Conservation (phyloP, 2,329 filamentous ascomycete species). For the Neopestalotiopsis sp. region DNA sequence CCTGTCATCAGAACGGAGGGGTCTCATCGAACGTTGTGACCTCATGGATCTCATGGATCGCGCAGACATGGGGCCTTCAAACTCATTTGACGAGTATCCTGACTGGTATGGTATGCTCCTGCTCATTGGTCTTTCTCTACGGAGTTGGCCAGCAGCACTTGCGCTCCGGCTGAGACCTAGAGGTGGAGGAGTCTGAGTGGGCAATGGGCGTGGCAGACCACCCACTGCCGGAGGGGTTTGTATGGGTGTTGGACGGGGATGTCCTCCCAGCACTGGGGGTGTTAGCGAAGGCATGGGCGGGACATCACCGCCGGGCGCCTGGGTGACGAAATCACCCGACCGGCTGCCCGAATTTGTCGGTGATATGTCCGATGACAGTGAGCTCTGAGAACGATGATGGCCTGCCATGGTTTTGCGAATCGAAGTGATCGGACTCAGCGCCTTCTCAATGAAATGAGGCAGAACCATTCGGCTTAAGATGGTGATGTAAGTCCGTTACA, state of each 20-base stretch:
- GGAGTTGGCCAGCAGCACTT: not conserved
- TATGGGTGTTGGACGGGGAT: not conserved
- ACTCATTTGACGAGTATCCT: slow-evolving; percentile 12
- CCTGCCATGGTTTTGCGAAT: not conserved
- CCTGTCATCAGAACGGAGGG: slow-evolving; percentile 12
- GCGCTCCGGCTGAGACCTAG: not conserved
- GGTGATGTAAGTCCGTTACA: not conserved
- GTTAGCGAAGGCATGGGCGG: not conserved
- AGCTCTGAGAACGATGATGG: not conserved
- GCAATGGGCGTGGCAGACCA: not conserved
- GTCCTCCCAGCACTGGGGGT: not conserved
- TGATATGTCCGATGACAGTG: not conserved
- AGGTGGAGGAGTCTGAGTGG: not conserved
- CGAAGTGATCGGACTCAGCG: not conserved
- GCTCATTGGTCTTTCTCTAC: slow-evolving; percentile 3
- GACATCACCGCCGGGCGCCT: not conserved
- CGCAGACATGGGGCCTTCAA: slow-evolving; percentile 7
- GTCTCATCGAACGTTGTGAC: slow-evolving; percentile 5
- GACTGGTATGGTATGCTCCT: not conserved
- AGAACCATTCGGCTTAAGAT: not conserved
- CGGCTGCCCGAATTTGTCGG: not conserved
- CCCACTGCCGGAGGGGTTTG: not conserved
- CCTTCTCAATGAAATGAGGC: not conserved
- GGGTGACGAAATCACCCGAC: not conserved
- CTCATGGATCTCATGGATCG: slow-evolving; percentile 15